Conservation (phyloP, 331 rosid species). For the Telfairia occidentalis region DNA sequence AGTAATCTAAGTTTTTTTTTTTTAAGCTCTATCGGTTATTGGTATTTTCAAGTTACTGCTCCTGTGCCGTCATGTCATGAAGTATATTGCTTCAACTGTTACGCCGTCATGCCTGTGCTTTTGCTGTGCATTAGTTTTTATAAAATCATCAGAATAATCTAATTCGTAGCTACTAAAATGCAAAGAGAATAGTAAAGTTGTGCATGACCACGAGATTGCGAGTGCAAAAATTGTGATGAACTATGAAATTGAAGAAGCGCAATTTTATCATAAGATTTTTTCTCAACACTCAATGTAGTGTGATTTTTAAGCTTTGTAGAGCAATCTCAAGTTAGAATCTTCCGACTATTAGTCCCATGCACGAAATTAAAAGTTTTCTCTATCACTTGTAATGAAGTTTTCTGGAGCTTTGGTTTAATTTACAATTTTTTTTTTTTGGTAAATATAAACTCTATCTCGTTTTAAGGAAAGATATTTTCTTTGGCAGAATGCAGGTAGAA, state of each 20-base stretch:
- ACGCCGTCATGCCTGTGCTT: background rate
- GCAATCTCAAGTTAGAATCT: background rate
- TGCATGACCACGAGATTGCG: background rate
- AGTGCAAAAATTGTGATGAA: background rate
- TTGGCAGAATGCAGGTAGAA: constrained; percentile 96
- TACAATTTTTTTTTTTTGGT: background rate
- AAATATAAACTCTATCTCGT: background rate
- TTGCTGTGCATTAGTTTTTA: background rate
- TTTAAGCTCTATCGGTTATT: background rate
- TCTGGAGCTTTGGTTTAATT: background rate
- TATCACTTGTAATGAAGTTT: background rate
- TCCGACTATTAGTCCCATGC: background rate
- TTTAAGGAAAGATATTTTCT: constrained; percentile 1
- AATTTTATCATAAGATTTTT: background rate
- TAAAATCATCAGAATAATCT: background rate
- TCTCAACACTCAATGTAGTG: background rate
- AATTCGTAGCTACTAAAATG: background rate
- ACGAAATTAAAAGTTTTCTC: background rate
- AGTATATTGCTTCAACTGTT: background rate
- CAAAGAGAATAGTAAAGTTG: background rate
- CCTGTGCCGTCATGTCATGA: background rate
- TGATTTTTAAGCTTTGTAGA: background rate
- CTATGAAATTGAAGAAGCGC: background rate
- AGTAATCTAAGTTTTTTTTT: background rate
- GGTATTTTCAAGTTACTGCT: background rate